phyloP scores from a whole-genome alignment of 2,329 filamentous ascomycete genomes.

The Pseudonectria foliicola region DNA sequence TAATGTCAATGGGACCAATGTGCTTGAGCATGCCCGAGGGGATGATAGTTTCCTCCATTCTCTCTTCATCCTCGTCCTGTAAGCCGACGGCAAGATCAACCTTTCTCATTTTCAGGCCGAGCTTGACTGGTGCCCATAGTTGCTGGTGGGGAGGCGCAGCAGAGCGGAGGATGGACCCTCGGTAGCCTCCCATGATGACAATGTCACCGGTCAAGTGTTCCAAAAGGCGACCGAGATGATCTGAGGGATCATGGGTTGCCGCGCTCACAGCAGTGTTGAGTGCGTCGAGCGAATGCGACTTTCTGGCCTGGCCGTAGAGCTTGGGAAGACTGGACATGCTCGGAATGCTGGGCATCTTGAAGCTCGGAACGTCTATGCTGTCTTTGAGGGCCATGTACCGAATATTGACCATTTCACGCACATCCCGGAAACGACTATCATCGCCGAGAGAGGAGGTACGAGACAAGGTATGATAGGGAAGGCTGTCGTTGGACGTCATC shows the following conservation, averaged over 20 bases:
- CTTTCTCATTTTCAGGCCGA: conserved; percentile 84
- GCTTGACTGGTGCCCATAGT: conserved; percentile 89
- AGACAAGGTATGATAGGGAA: conserved; percentile 70
- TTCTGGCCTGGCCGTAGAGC: conserved; percentile 31
- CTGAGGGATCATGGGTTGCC: conserved; percentile 20
- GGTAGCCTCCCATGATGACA: conserved; percentile 82
- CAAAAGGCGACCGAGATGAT: conserved; percentile 47
- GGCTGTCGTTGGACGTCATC: conserved; percentile 57
- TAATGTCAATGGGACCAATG: conserved; percentile 87
- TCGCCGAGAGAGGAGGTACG: conserved; percentile 78
- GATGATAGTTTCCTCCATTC: conserved; percentile 75
- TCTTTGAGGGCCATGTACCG: conserved; percentile 86
- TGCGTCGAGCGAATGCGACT: conserved; percentile 26
- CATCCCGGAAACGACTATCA: conserved; percentile 70
- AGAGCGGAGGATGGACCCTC: conserved; percentile 82
- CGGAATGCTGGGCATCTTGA: conserved; percentile 47
- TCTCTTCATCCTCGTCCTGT: conserved; percentile 72
- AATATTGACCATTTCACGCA: conserved; percentile 80
- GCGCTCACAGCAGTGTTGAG: conserved; percentile 20
- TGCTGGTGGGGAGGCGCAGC: conserved; percentile 77
- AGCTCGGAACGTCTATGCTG: conserved; percentile 71
- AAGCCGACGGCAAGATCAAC: conserved; percentile 86
- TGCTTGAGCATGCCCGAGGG: conserved; percentile 84
- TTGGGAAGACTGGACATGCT: conserved; percentile 44
- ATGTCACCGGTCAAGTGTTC: conserved; percentile 73